Base-by-base conservation (phyloP, 257 asterid genomes). In the Galeopsis tetrahit region DNA sequence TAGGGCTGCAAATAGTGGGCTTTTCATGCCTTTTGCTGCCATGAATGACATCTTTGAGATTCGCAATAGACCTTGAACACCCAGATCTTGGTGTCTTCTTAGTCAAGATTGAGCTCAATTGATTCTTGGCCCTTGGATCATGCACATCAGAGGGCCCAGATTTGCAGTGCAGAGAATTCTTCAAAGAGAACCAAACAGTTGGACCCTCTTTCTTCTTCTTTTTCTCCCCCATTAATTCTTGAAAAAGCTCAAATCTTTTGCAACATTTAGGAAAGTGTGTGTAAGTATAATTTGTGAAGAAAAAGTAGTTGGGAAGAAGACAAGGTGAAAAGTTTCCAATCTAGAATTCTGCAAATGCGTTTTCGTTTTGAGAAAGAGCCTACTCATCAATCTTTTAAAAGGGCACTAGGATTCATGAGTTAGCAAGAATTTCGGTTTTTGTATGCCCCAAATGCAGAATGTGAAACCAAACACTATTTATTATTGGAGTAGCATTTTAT, bases 1-100 rank as follows among this genome's bases (percentile, higher is more conserved):
- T 86, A 9, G 96, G 96, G 80, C 96, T 87, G 68, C 90, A 84
- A 52, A 82, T 84, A 2, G 88, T 72, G 4, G 93, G 91, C 65
- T 59, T 82, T 1, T 87, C 94, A 52, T 87, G 90, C 55, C 87
- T 69, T 68, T 85, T 85, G 78, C 96, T 85, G 5, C 96, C 94
- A 71, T 89, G 87, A 6, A 89, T 87, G 0, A 89, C 96, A 63
- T 87, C 91, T 62, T 84, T 89, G 63, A 89, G 83, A 59, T 85
- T 89, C 1, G 96, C 77, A 13, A 89, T 84, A 5, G 96, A 89
- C 86, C 91, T 81, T 15, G 96, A 89, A 68, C 96, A 89, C 14
- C 94, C 95, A 2, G 96, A 91, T 79, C 96, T 82, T 13, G 82
- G 77, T 7, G 82, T 13, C 68, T 82, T 85, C 68, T 43, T 85